Evolutionary conservation across 768 basidiomycete species (phyloP).

Genomic region (Lactifluus volemus): DNA sequence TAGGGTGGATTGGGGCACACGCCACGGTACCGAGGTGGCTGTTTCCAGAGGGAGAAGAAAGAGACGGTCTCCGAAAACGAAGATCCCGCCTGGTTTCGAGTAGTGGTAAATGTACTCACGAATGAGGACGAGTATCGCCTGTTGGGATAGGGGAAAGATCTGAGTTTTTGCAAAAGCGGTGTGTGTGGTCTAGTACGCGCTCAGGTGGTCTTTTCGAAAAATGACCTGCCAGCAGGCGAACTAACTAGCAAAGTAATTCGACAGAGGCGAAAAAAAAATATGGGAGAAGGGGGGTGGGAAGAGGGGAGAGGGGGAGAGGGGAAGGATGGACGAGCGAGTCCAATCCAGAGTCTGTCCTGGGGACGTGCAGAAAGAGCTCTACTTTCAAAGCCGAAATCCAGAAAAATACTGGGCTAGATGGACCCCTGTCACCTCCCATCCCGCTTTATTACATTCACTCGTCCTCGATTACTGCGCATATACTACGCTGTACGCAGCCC

Average conservation of each 20-base stretch:
- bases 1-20: not conserved
- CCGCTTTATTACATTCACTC: not conserved
- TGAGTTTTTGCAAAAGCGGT: conserved; percentile 14
- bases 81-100: not conserved
- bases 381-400: not conserved
- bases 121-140: conserved; percentile 18
- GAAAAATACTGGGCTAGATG: not conserved
- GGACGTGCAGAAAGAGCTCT: conserved; percentile 9
- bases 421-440: not conserved
- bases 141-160: conserved; percentile 14
- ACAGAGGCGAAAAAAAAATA: conserved; percentile 9
- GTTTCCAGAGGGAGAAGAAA: not conserved
- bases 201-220: conserved; percentile 21
- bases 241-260: conserved; percentile 21
- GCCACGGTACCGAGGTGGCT: not conserved
- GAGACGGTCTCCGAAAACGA: not conserved
- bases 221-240: conserved; percentile 23
- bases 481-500: not conserved
- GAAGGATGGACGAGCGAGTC: conserved; percentile 18
- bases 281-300: not conserved
- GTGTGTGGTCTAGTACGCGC: conserved; percentile 12
- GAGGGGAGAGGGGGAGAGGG: not conserved
- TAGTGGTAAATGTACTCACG: conserved; percentile 8
- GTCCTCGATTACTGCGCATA: not conserved
- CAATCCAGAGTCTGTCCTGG: conserved; percentile 21